phyloP scores from a whole-genome alignment of 768 basidiomycete species.

The Macrocybe gigantea region DNA sequence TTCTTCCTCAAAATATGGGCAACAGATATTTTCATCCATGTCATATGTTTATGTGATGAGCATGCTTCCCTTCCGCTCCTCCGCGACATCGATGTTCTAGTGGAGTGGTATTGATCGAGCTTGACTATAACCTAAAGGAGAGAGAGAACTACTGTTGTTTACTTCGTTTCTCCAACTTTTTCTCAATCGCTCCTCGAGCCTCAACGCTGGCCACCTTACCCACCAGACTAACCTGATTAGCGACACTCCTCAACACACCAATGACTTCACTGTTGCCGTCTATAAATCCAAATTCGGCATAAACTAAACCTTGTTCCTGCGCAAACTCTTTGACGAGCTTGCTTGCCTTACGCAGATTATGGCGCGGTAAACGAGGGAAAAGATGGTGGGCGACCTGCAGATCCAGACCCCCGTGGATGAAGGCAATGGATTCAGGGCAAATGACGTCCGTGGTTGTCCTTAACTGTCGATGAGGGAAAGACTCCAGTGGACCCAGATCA shows the following conservation, averaged over 20 bases:
- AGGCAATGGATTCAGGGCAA: conserved; percentile 77
- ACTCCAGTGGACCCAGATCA: conserved; percentile 86
- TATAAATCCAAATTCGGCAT: conserved; percentile 88
- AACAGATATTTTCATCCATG: conserved; percentile 21
- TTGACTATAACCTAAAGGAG: background rate
- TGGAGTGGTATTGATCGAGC: too few relatives aligned
- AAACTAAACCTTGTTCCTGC: conserved; percentile 75
- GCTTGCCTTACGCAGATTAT: conserved; percentile 84
- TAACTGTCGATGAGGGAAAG: conserved; percentile 89
- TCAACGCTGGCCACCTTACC: conserved; percentile 77
- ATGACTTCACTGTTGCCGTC: conserved; percentile 83
- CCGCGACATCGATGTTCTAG: background rate
- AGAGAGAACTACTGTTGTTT: conserved; percentile 4
- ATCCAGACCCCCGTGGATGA: conserved; percentile 95
- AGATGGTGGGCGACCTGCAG: conserved; percentile 97
- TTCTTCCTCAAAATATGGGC: conserved; percentile 31
- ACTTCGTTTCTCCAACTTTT: conserved; percentile 26
- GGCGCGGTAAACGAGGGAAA: conserved; percentile 91
- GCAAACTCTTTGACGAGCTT: conserved; percentile 84
- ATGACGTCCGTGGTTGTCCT: conserved; percentile 97
- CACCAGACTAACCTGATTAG: conserved; percentile 80
- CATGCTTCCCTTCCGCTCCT: conserved; percentile 19
- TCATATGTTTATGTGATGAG: conserved; percentile 32
- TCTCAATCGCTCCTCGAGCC: conserved; percentile 55
- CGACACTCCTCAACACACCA: conserved; percentile 77